Evolutionary conservation across 2,329 filamentous ascomycete species (phyloP).

Genomic region (Fusarium veterinarium): DNA sequence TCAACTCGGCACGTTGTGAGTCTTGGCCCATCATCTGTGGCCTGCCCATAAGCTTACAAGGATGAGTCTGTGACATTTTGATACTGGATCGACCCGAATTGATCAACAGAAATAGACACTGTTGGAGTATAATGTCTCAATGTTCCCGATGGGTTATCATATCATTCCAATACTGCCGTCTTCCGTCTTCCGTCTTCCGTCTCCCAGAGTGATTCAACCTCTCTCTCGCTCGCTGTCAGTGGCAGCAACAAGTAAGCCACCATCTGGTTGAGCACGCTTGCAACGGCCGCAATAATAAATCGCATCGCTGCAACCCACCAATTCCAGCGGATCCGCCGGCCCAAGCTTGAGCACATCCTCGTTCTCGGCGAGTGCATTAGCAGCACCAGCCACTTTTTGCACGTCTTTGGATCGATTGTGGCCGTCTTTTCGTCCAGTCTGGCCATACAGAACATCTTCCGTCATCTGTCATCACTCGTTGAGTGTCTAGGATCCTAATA

Average conservation of each 20-base stretch:
- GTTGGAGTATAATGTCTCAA: neutral
- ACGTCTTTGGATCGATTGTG: constrained; percentile 23
- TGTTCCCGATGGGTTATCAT: neutral
- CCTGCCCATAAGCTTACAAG: constrained; percentile 10
- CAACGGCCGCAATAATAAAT: constrained; percentile 21
- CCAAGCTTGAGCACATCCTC: constrained; percentile 28
- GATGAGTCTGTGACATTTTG: constrained; percentile 8
- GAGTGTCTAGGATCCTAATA: constrained; percentile 1
- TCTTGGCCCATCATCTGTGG: constrained; percentile 26
- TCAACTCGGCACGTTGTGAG: constrained; percentile 19
- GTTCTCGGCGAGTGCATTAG: constrained; percentile 22
- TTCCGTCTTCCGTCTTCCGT: neutral
- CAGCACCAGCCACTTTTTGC: constrained; percentile 28
- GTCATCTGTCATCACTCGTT: constrained; percentile 38
- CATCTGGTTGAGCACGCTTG: constrained; percentile 13
- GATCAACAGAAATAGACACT: neutral
- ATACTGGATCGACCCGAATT: neutral
- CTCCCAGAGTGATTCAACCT: neutral
- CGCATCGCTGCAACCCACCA: constrained; percentile 34
- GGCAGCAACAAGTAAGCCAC: neutral
- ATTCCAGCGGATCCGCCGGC: constrained; percentile 33
- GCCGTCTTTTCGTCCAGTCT: constrained; percentile 29
- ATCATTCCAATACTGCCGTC: neutral
- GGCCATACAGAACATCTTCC: constrained; percentile 33
- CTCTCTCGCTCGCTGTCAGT: neutral